Percentiles rank a stretch among this genome's conserved stretches.
Evolutionary conservation across 345 rosid species (phyloP).

Genomic region (Hevea brasiliensis): DNA sequence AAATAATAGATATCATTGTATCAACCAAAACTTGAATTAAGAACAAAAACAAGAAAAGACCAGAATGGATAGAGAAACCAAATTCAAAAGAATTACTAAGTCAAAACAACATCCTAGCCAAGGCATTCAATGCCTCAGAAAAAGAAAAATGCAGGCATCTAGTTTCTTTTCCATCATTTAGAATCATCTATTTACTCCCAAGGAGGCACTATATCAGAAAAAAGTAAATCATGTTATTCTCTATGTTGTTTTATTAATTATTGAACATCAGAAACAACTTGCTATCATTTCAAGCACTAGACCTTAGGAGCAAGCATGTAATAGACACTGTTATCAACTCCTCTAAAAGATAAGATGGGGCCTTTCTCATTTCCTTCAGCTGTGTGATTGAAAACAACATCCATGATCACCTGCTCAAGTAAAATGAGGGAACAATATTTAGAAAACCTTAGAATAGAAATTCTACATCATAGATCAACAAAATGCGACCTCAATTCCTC

Average conservation of each 20-base stretch:
- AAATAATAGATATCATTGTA: neutral
- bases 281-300: slow-evolving; percentile 25
- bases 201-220: neutral
- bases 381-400: slow-evolving; percentile 96
- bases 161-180: neutral
- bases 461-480: slow-evolving; percentile 17
- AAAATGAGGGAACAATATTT: slow-evolving; percentile 28
- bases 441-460: slow-evolving; percentile 6
- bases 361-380: slow-evolving; percentile 98
- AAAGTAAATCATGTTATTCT: neutral
- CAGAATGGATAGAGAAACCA: neutral
- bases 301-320: slow-evolving; percentile 99
- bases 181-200: slow-evolving; percentile 2
- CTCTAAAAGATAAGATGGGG: slow-evolving; percentile 81
- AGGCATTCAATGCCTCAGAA: neutral
- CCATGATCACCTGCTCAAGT: slow-evolving; percentile 77
- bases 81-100: neutral
- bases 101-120: neutral
- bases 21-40: neutral
- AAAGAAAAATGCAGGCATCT: neutral
- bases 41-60: neutral
- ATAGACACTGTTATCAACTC: slow-evolving; percentile 86
- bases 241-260: neutral
- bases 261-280: neutral
- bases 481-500: slow-evolving; percentile 82